Evolutionary conservation across 441 rosid species (phyloP), one percentile per base, ranked within the genome.

Genomic region (Adansonia gregorii): DNA sequence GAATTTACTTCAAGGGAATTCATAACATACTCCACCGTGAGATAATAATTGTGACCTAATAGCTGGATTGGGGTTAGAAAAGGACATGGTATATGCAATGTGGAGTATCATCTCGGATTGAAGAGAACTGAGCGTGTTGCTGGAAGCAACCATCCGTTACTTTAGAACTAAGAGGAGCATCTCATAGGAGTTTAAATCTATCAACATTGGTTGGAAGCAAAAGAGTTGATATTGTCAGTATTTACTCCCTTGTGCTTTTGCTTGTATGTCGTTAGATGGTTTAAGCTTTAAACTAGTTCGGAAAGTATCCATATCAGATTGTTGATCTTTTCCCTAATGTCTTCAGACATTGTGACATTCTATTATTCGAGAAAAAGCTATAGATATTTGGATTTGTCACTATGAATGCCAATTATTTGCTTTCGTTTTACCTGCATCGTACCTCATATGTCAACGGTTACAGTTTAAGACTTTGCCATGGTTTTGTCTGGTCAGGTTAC

Each of bases 1-100:
- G 96, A 94, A 74, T 93, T 96, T 80, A 94, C 97, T 3, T 94
- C 97, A 8, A 78, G 70, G 76, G 98, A 96, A 78, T 94, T 94
- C 80, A 85, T 89, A 48, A 88, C 90, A 49, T 90, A 91, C 85
- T 89, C 97, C 14, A 76, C 87, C 2, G 76, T 90, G 80, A 91
- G 98, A 86, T 94, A 87, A 92, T 73, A 75, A 60, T 72, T 43
- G 66, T 56, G 66, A 73, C 52, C 3, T 24, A 49, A 24, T 69
- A 49, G 73, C 76, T 73, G 11, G 20, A 11, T 73, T 56, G 24
- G 69, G 79, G 19, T 56, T 35, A 7, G 76, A 31, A 63, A 64
- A 19, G 48, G 27, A 31, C 48, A 8, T 27, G 46, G 61, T 1
- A 76, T 76, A n/a, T 54, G 35, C 39, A 66, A 17, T 31, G 66